phyloP scores from a whole-genome alignment of 768 basidiomycete genomes.

The Tulasnella sp. region DNA sequence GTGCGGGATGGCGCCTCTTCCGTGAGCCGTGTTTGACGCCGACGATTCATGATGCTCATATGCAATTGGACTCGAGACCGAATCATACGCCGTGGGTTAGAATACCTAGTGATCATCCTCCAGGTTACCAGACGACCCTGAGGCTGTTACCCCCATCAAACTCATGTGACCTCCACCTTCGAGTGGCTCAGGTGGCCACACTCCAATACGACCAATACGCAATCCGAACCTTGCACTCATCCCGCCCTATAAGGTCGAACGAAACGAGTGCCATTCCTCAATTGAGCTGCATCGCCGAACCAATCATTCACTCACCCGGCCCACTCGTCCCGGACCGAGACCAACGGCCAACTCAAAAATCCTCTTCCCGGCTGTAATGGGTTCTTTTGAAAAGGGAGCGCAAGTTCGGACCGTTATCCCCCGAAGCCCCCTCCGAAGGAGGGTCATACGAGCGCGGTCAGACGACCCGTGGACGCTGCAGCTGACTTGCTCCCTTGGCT shows the following conservation, averaged over 20 bases:
- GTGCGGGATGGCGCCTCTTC: too few species aligned
- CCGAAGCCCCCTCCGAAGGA: not conserved
- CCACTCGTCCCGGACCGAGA: not conserved
- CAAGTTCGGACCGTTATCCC: not conserved
- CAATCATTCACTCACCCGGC: not conserved
- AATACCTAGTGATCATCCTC: too few species aligned
- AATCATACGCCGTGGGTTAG: too few species aligned
- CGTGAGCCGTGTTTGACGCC: too few species aligned
- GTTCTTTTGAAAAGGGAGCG: not conserved
- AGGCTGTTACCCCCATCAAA: not conserved
- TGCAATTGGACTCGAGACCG: too few species aligned
- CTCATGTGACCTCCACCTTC: not conserved
- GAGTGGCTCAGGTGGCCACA: not conserved
- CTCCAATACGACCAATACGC: not conserved
- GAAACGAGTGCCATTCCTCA: not conserved
- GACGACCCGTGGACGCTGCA: not conserved
- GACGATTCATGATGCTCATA: too few species aligned
- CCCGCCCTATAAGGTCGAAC: not conserved
- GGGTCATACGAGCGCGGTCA: constrained; percentile 3
- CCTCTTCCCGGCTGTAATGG: not conserved
- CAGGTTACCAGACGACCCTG: not conserved
- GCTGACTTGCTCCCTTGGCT: not conserved
- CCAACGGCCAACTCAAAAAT: not conserved
- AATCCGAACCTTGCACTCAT: not conserved
- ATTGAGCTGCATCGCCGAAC: not conserved